Percentiles rank a stretch among this genome's conserved stretches.
phyloP scores from a whole-genome alignment of 2,329 filamentous ascomycete genomes.

The Scorias spongiosa region DNA sequence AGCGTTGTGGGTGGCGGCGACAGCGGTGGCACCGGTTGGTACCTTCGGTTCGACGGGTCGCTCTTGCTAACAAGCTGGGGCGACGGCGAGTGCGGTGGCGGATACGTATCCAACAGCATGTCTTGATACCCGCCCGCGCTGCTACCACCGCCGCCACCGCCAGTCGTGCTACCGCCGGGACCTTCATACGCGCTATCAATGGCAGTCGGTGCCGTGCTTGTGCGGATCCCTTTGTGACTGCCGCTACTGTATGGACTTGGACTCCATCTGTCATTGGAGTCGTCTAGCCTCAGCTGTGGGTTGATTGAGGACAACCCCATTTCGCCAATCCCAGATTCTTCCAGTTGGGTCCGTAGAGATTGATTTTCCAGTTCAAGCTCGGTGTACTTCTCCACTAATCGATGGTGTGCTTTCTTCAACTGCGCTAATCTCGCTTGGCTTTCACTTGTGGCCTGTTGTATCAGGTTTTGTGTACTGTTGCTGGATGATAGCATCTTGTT shows the following conservation, averaged over 20 bases:
- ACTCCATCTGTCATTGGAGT: not conserved
- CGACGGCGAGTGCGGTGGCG: not conserved
- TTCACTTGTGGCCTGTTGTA: slow-evolving; percentile 33
- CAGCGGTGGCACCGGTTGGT: not conserved
- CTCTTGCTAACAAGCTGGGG: slow-evolving; percentile 7
- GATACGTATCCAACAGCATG: not conserved
- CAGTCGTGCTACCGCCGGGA: too few species aligned
- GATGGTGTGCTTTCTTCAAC: slow-evolving; percentile 37
- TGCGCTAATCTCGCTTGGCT: slow-evolving; percentile 32
- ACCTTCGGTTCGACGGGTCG: slow-evolving; percentile 9
- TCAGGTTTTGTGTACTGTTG: slow-evolving; percentile 20
- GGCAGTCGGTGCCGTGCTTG: not conserved
- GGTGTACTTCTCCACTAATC: slow-evolving; percentile 34
- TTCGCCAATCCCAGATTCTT: not conserved
- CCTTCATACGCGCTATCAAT: not conserved
- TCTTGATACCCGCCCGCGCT: not conserved
- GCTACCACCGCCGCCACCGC: too few species aligned
- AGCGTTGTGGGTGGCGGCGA: slow-evolving; percentile 5
- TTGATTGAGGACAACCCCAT: not conserved
- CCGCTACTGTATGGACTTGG: not conserved
- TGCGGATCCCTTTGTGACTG: not conserved
- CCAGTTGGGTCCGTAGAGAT: slow-evolving; percentile 14
- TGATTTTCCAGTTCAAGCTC: slow-evolving; percentile 27
- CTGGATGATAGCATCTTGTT: not conserved
- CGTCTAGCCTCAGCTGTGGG: not conserved